A percentile compares a stretch with the other conserved stretches of the same genome.
Evolutionary conservation across 345 rosid species (phyloP).

Genomic region (Sapria himalayana): DNA sequence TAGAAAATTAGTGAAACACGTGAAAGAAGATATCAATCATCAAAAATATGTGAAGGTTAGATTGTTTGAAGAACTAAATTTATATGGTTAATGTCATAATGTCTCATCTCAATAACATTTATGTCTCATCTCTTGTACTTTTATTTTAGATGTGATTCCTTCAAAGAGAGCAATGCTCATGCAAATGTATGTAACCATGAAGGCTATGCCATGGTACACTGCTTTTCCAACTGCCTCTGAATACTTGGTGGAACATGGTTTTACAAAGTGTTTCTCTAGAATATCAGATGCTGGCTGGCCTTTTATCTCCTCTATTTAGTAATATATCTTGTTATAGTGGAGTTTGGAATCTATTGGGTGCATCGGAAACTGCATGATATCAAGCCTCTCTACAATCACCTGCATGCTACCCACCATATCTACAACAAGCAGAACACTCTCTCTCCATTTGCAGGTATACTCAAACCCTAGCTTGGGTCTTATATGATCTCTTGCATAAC

Average conservation of each 20-base stretch:
- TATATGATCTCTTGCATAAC: too few relatives aligned
- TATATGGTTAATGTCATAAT: too few relatives aligned
- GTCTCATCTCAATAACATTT: background rate
- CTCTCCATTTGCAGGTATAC: constrained; percentile 86
- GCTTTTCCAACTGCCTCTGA: constrained; percentile 74
- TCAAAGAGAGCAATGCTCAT: constrained; percentile 60
- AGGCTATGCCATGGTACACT: constrained; percentile 83
- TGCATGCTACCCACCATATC: constrained; percentile 84
- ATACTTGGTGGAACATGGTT: constrained; percentile 68
- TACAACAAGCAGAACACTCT: constrained; percentile 96
- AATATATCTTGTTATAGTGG: constrained; percentile 44
- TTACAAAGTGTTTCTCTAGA: constrained; percentile 54
- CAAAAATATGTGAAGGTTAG: too few relatives aligned
- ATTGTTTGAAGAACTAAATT: too few relatives aligned
- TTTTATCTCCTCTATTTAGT: constrained; percentile 22
- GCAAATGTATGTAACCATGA: constrained; percentile 85
- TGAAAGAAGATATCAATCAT: too few relatives aligned
- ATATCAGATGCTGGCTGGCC: constrained; percentile 51
- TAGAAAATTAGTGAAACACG: too few relatives aligned
- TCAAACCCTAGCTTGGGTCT: too few relatives aligned
- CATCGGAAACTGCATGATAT: constrained; percentile 89
- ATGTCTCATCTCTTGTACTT: constrained; percentile 5
- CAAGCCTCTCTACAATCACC: constrained; percentile 69
- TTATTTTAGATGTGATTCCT: constrained; percentile 70
- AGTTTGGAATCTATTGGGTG: constrained; percentile 95